Conservation (phyloP, 805 yeast genomes). For the Teunomyces lycoperdinae region DNA sequence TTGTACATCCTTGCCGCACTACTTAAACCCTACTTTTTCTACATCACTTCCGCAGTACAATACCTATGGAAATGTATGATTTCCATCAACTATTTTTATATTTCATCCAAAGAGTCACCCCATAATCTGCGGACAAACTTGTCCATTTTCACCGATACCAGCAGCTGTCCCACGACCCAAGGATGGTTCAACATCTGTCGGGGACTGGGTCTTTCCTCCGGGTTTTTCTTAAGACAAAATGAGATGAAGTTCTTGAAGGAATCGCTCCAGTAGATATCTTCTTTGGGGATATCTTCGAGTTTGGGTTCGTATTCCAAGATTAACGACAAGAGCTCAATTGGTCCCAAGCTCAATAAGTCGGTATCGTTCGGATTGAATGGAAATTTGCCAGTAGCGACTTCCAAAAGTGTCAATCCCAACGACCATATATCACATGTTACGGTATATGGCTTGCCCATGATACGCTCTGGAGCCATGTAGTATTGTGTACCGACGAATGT, state of each 20-base stretch:
- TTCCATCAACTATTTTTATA: no score
- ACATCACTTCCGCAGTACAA: background rate
- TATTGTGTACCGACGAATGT: constrained; percentile 97
- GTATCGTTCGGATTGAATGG: constrained; percentile 55
- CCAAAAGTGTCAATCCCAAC: constrained; percentile 83
- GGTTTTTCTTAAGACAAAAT: constrained; percentile 78
- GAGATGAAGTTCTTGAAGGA: constrained; percentile 80
- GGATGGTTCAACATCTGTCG: constrained; percentile 92
- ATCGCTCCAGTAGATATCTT: constrained; percentile 75
- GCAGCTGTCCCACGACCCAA: constrained; percentile 80
- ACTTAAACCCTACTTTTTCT: no score
- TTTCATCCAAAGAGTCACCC: constrained; percentile 29
- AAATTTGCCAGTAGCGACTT: constrained; percentile 89
- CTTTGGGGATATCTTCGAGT: constrained; percentile 71
- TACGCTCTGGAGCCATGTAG: constrained; percentile 98
- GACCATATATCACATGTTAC: constrained; percentile 98
- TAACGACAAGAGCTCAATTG: constrained; percentile 80
- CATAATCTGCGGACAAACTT: constrained; percentile 76
- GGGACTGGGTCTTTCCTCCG: constrained; percentile 83
- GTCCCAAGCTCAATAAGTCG: constrained; percentile 44
- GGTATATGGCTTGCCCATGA: constrained; percentile 91
- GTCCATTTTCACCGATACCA: constrained; percentile 77
- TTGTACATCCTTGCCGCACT: no score
- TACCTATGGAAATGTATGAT: background rate
- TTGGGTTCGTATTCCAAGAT: constrained; percentile 82